phyloP scores from a whole-genome alignment of 805 yeast genomes.

The Starmera caribaea region DNA sequence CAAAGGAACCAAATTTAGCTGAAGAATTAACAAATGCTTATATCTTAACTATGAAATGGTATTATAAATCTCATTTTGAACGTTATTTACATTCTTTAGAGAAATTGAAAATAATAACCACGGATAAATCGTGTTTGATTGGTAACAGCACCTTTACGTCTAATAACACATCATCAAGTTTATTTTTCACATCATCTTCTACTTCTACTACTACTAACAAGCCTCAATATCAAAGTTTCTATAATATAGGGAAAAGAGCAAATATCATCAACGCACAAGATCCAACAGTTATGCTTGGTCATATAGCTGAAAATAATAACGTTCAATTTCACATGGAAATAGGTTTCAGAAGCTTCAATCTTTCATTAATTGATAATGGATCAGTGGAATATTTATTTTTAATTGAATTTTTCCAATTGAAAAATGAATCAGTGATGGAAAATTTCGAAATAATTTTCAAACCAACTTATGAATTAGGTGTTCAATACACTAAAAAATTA shows the following conservation, averaged over 20 bases:
- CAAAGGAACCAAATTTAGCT: constrained; percentile 54
- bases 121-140: constrained; percentile 47
- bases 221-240: constrained; percentile 17
- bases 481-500: constrained; percentile 34
- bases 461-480: constrained; percentile 42
- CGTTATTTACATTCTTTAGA: constrained; percentile 68
- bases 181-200: constrained; percentile 3
- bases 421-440: constrained; percentile 29
- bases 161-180: too few relatives aligned
- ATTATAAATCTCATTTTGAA: constrained; percentile 69
- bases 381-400: constrained; percentile 69
- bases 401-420: constrained; percentile 54
- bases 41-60: constrained; percentile 87
- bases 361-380: constrained; percentile 68
- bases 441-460: constrained; percentile 41
- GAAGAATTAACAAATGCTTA: constrained; percentile 72
- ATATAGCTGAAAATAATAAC: constrained; percentile 73
- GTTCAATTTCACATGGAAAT: constrained; percentile 61
- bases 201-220: too few relatives aligned
- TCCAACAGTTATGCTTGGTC: constrained; percentile 65
- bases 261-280: constrained; percentile 46
- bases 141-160: constrained; percentile 25
- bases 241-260: constrained; percentile 35
- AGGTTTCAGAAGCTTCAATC: constrained; percentile 61
- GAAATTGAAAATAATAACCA: constrained; percentile 42